These are phyloP conservation scores for Oryza coarctata DNA, from an alignment of 176 grass and related monocot species.

Conservation along the genomic window DNA sequence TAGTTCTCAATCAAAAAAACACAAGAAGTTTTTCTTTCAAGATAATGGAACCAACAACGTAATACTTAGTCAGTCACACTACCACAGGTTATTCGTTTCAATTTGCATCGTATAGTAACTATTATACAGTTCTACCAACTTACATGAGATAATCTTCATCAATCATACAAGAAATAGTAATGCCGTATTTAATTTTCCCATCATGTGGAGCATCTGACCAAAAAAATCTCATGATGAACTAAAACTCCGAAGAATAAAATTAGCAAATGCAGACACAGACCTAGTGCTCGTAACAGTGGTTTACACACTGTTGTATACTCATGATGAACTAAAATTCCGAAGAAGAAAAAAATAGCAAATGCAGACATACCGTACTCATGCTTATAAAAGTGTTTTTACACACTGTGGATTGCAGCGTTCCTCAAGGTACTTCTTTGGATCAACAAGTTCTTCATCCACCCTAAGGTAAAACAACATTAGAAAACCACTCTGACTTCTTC, in stretches of 20 bases:
- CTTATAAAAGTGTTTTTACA: constrained; percentile 44
- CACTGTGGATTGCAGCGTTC: constrained; percentile 71
- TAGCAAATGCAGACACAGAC: constrained; percentile 13
- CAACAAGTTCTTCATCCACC: constrained; percentile 60
- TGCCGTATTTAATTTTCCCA: neutral
- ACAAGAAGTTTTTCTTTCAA: neutral
- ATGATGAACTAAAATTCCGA: neutral
- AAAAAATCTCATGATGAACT: neutral
- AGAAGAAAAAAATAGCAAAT: neutral
- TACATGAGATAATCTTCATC: neutral
- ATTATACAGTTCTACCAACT: neutral
- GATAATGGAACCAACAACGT: neutral
- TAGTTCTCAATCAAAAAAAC: neutral
- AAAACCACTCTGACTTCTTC: no score
- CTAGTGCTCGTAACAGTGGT: constrained; percentile 51
- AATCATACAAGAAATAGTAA: neutral
- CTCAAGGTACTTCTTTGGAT: constrained; percentile 63
- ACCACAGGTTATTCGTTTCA: neutral
- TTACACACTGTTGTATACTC: constrained; percentile 52
- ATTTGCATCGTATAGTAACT: neutral
- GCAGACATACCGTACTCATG: constrained; percentile 45
- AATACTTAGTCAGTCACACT: neutral
- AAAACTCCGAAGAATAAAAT: neutral
- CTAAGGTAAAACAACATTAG: constrained; percentile 17
- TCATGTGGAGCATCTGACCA: neutral